Evolutionary conservation across 345 rosid species (phyloP), one percentile per base, ranked within the genome.

Genomic region (Capsella bursapastoris): DNA sequence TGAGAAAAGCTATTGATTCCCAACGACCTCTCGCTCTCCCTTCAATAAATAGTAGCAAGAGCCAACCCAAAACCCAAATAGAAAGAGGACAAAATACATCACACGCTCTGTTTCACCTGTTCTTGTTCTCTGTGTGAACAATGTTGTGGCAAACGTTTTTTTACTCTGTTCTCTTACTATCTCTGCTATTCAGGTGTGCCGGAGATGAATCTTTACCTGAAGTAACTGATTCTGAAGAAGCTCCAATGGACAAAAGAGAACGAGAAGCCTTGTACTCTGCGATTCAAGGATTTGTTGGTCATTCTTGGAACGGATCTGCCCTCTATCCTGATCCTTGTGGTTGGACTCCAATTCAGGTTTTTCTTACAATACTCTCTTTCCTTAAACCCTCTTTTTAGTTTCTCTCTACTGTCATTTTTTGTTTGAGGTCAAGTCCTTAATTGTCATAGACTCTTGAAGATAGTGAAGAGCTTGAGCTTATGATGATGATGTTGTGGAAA

Each of bases 261-360:
- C 72, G 71, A 81, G 85, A 74, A 64, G 90, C 93, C n/a, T 83
- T 95, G 31, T 95, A 85, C 81, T 70, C 84, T 60, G 88, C 88
- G 3, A 82, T 95, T 35, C 88, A 86, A 80, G 99, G 99, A 43
- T 91, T 95, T 78, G 92, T 87, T 15, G 97, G 99, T 53, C 74
- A 84, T 57, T 83, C 89, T 90, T 95, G 97, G 99, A 91, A 91
- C 73, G 99, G 97, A 66, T 88, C 96, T 50, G 89, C 87, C 83
- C 97, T 95, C 32, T 91, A 87, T 80, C 99, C 97, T 37, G 97
- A 95, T 67, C 99, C 99, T 77, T 95, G 99, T 83, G 97, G 99
- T 7, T 95, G 96, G 97, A 94, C 93, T 77, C 97, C 97, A 38
- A 88, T 94, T 62, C 90, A 91, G 95, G 98, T 90, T 65, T 53